Evolutionary conservation across 2,329 filamentous ascomycete species (phyloP), one percentile per base, ranked within the genome.

Genomic region (Talaromyces sp.): DNA sequence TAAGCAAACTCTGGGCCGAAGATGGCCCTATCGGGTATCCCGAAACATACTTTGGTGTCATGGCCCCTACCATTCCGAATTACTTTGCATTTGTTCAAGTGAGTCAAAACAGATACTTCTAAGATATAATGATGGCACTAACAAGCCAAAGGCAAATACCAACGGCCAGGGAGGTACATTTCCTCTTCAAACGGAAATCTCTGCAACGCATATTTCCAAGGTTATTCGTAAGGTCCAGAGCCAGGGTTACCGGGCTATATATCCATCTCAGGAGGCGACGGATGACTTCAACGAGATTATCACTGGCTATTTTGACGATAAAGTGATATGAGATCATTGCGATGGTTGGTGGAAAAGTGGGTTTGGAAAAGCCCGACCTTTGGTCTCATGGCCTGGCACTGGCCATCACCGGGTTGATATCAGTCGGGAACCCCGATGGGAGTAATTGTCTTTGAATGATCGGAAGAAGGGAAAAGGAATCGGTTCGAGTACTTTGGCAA

Each of bases 311-410:
- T 65, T 65, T 43, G 64, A 63, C 13, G 27, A 63, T 17, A 66
- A 63, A 25, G 53, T 58, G 27, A 58, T 66, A 4, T 13, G 31
- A 3, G 60, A 63, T 19, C 15, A 59, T 2, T 66, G 64, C 15
- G 40, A 66, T 27, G 51, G 64, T 29, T 63, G 64, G 64, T 58
- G 49, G 59, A 66, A 63, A 43, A 58, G 38, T 27, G 64, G 64
- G 10, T 58, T 51, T 51, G 64, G 64, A 17, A 63, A 59, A 25
- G 53, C 59, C 4, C 38, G 59, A 43, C 49, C 36, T 5, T 51
- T 65, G 34, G 10, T 65, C 15, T 31, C 29, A 29, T 65, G 63
- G 63, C 58, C 63, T 22, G 63, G 63, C 13, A 65, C 63, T 25
- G 58, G 47, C 7, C 58, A 62, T 45, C 58, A 65, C 36, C 58